Percentiles rank a stretch among this genome's conserved stretches.
Evolutionary conservation across 495 filamentous ascomycete genomes (phyloP).

Genomic region (Letharia columbiana): DNA sequence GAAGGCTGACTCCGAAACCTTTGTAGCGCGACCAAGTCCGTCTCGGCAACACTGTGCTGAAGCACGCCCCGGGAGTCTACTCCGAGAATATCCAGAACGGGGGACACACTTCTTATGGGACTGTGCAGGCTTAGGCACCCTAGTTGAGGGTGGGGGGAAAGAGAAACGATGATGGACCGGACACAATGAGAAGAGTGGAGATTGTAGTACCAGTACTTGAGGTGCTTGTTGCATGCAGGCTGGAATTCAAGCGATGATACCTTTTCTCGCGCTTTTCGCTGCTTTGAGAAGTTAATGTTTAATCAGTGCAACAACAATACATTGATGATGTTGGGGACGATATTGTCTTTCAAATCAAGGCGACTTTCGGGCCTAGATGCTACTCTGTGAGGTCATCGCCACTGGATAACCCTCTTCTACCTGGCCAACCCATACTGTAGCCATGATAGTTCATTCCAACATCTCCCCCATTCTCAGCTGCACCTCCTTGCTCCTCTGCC

Average conservation of each 20-base stretch:
- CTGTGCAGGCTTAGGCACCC: constrained; percentile 21
- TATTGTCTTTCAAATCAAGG: too few species aligned
- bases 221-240: background rate
- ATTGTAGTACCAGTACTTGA: background rate
- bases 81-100: constrained; percentile 70
- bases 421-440: background rate
- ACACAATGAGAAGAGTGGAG: background rate
- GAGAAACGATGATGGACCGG: background rate
- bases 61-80: constrained; percentile 65
- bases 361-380: background rate
- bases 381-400: background rate
- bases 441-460: background rate
- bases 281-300: background rate
- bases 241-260: background rate
- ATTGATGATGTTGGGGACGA: too few species aligned
- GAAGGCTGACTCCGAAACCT: background rate
- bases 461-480: background rate
- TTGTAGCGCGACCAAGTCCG: constrained; percentile 29
- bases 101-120: constrained; percentile 38
- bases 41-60: constrained; percentile 39
- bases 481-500: constrained; percentile 9
- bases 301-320: background rate
- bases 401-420: background rate
- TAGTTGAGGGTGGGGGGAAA: background rate
- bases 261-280: background rate